Base-by-base conservation (phyloP, 768 basidiomycete genomes). In the Tephrocybe sp. region DNA sequence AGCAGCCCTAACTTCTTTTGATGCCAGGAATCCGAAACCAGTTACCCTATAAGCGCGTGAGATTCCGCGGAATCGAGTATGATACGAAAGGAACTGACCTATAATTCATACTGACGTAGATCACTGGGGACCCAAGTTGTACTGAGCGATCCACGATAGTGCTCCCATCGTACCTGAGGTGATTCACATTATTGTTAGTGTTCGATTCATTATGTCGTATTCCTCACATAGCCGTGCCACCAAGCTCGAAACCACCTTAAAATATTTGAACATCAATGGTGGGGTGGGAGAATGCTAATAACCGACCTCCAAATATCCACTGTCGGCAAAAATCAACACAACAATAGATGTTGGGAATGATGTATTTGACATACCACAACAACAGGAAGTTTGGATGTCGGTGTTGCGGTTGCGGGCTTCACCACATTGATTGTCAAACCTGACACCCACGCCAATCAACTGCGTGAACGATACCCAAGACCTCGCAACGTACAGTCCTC, bases 51-150 rank as follows among this genome's bases (percentile, higher is more conserved):
- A 22, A 4, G 11, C 11, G 27, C n/a, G n/a, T n/a, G n/a, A n/a
- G n/a, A 43, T 7, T 16, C 27, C 13, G 2, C 12, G 42, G 49
- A 2, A 53, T 49, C 29, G 11, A 12, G 16, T 3, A 18, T 52
- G 33, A 50, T 23, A 41, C 18, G 27, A 13, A 13, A 19, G 24
- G 46, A 29, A 5, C 44, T 50, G 39, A 67, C 69, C 70, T 58
- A 56, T 80, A 80, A 53, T 82, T 82, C 70, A 79, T 72, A 33
- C 73, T 71, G 1, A 78, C 77, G 52, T 73, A 80, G 5, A 80
- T 67, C 13, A 79, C 63, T 4, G 78, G 78, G 43, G 73, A 55
- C 2, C 69, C 69, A 10, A 77, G 55, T 24, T 62, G 64, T 18
- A 73, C 64, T 0, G 78, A 78, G 10, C 74, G 69, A 25, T 69